phyloP scores from a whole-genome alignment of 2,329 filamentous ascomycete genomes.

The Neofusicoccum ribis region DNA sequence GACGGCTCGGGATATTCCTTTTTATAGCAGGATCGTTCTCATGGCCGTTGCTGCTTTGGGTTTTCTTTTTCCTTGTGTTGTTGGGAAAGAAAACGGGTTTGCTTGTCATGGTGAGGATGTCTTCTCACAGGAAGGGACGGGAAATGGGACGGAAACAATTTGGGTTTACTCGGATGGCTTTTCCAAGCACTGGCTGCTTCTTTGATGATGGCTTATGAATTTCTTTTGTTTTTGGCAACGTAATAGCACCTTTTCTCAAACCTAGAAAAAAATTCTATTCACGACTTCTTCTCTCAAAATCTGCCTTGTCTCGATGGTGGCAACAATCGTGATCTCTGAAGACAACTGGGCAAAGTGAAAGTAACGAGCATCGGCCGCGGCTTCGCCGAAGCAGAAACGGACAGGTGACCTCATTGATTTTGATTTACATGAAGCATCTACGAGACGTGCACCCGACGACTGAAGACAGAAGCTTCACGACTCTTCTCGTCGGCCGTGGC shows the following conservation, averaged over 20 bases:
- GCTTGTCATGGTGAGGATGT: background rate
- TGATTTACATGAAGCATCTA: background rate
- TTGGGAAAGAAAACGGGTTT: constrained; percentile 7
- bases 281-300: background rate
- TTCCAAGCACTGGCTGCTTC: constrained; percentile 18
- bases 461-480: background rate
- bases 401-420: background rate
- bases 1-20: constrained; percentile 7
- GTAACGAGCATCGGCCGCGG: too few species aligned
- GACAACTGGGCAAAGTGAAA: background rate
- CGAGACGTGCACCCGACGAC: background rate
- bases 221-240: constrained; percentile 9
- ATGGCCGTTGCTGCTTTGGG: background rate
- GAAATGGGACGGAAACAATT: constrained; percentile 8
- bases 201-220: constrained; percentile 11
- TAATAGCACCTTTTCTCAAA: constrained; percentile 6
- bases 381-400: too few species aligned
- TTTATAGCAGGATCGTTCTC: constrained; percentile 5
- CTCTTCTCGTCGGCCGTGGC: background rate
- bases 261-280: constrained; percentile 1
- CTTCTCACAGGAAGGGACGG: constrained; percentile 1
- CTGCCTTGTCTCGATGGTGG: background rate
- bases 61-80: background rate
- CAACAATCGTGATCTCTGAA: background rate
- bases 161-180: constrained; percentile 14